Conservation (phyloP, 805 yeast species). For the Metschnikowia borealis region DNA sequence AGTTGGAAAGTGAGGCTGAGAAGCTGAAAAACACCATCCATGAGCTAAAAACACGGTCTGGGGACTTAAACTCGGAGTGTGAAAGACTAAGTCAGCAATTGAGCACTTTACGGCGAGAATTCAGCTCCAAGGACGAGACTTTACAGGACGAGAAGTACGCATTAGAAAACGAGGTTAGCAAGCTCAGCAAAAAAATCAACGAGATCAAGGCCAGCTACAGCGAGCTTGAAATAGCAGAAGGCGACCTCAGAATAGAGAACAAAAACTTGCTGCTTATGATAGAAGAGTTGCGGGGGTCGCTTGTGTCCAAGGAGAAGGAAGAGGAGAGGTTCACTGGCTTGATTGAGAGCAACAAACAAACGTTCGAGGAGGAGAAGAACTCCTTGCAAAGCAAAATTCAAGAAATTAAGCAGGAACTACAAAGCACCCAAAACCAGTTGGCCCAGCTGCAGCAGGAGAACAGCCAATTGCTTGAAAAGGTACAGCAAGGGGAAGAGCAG, state of each 20-base stretch:
- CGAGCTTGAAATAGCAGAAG: conserved; percentile 36
- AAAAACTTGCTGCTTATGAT: conserved; percentile 41
- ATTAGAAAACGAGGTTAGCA: conserved; percentile 36
- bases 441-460: conserved; percentile 3
- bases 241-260: conserved; percentile 36
- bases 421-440: conserved; percentile 4
- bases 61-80: conserved; percentile 51
- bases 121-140: conserved; percentile 31
- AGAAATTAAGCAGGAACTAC: neutral
- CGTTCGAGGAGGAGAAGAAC: conserved; percentile 7
- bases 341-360: conserved; percentile 2
- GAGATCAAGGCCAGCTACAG: conserved; percentile 39
- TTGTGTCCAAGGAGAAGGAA: conserved; percentile 27
- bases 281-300: conserved; percentile 44
- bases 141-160: conserved; percentile 38
- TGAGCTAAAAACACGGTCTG: conserved; percentile 21
- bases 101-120: conserved; percentile 34
- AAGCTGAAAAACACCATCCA: conserved; percentile 19
- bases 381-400: neutral
- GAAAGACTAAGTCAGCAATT: conserved; percentile 44
- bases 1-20: conserved; percentile 8
- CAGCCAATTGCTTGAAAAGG: conserved; percentile 7
- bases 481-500: neutral
- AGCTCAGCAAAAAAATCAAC: conserved; percentile 36
- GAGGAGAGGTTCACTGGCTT: conserved; percentile 10